A percentile compares a stretch with the other conserved stretches of the same genome.
These are phyloP conservation scores for Ophiostoma ips DNA, from an alignment of 2,329 filamentous ascomycete genomes.

Conservation along the genomic window DNA sequence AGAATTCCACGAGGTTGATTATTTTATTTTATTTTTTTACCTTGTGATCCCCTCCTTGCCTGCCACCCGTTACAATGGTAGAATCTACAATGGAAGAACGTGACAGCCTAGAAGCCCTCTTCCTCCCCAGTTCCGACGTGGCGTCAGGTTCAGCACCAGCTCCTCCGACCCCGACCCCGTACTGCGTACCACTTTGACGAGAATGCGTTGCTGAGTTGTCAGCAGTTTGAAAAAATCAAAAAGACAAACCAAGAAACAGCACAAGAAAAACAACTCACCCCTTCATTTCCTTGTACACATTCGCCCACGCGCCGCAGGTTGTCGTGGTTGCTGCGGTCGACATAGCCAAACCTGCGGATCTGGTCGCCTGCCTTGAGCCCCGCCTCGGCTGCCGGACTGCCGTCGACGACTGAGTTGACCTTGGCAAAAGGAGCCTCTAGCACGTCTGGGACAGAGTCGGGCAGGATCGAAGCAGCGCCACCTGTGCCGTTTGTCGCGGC, in stretches of 20 bases:
- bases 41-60: not conserved
- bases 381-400: conserved; percentile 70
- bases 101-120: conserved; percentile 83
- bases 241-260: not conserved
- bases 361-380: conserved; percentile 70
- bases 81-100: conserved; percentile 67
- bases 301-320: conserved; percentile 75
- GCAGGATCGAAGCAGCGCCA: conserved; percentile 12
- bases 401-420: conserved; percentile 67
- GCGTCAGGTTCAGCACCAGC: conserved; percentile 58
- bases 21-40: not conserved
- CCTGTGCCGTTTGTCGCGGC: conserved; percentile 8
- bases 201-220: conserved; percentile 44
- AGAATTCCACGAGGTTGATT: not conserved
- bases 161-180: conserved; percentile 34
- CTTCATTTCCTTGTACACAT: conserved; percentile 78
- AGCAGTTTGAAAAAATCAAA: not conserved
- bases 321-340: conserved; percentile 76
- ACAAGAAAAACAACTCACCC: conserved; percentile 41
- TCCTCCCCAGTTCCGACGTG: conserved; percentile 76
- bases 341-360: conserved; percentile 73
- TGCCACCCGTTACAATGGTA: no score
- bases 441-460: conserved; percentile 22
- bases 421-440: conserved; percentile 58
- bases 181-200: conserved; percentile 50